Evolutionary conservation across 257 asterid genomes (phyloP).

Genomic region (Scutellaria galericulata): DNA sequence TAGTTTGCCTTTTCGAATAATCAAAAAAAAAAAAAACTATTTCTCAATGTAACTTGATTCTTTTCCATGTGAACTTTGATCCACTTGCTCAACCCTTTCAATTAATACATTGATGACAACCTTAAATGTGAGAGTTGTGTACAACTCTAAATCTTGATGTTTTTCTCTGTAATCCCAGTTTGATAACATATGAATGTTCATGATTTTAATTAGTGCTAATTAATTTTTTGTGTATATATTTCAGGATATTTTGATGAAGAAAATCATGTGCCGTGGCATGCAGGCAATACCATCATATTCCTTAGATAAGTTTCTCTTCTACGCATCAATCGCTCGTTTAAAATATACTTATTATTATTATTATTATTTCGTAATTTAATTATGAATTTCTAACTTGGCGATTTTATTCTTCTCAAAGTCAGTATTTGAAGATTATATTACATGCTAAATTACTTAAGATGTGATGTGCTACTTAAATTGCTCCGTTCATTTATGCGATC

Average conservation of each 20-base stretch:
- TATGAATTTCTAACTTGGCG: too few species aligned
- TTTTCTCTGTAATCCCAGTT: slow-evolving; percentile 10
- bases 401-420: too few species aligned
- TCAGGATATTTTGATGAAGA: slow-evolving; percentile 26
- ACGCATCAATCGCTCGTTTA: not conserved
- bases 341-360: too few species aligned
- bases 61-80: slow-evolving; percentile 34
- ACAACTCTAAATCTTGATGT: slow-evolving; percentile 1
- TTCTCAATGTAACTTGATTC: slow-evolving; percentile 7
- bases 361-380: too few species aligned
- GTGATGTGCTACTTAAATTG: too few species aligned
- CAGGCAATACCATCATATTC: not conserved
- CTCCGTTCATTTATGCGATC: too few species aligned
- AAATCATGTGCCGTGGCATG: not conserved
- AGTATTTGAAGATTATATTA: too few species aligned
- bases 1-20: slow-evolving; percentile 34
- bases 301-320: slow-evolving; percentile 28
- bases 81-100: slow-evolving; percentile 40
- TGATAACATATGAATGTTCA: not conserved
- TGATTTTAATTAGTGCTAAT: not conserved
- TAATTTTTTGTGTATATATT: slow-evolving; percentile 1
- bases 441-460: too few species aligned
- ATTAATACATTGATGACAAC: slow-evolving; percentile 10
- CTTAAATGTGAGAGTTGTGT: slow-evolving; percentile 14
- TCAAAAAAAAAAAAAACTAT: not conserved